phyloP scores from a whole-genome alignment of 2,329 filamentous ascomycete species.

The Pestalotiopsis sp. region DNA sequence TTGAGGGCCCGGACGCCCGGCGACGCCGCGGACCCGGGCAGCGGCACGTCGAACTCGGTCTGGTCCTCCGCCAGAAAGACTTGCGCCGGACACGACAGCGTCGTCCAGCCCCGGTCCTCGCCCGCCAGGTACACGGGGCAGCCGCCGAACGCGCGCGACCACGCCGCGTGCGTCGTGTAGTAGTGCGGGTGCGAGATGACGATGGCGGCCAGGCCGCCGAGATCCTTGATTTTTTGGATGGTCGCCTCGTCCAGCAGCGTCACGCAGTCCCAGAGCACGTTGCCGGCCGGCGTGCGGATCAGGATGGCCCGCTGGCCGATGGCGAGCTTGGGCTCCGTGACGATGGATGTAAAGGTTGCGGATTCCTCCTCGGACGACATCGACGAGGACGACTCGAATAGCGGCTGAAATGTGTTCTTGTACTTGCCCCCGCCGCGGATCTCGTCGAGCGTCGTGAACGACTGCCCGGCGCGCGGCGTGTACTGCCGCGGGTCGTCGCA shows the following conservation, averaged over 20 bases:
- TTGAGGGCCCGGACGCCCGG: conserved; percentile 66
- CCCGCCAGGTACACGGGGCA: conserved; percentile 71
- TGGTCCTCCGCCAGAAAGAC: conserved; percentile 46
- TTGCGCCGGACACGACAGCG: conserved; percentile 43
- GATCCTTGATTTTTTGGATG: conserved; percentile 53
- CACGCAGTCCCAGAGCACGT: conserved; percentile 81
- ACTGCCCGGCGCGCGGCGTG: conserved; percentile 65
- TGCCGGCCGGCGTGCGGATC: conserved; percentile 65
- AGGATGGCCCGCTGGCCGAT: conserved; percentile 79
- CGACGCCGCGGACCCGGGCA: conserved; percentile 22
- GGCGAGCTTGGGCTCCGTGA: conserved; percentile 60
- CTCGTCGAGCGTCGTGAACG: conserved; percentile 62
- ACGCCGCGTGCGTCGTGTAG: conserved; percentile 76
- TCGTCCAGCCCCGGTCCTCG: conserved; percentile 70
- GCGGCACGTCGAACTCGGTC: conserved; percentile 40
- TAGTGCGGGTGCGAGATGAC: conserved; percentile 83
- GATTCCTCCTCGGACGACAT: conserved; percentile 11
- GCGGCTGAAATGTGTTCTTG: conserved; percentile 56
- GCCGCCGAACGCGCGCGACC: conserved; percentile 64
- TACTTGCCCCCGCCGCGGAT: conserved; percentile 42
- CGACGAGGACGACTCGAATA: conserved; percentile 25
- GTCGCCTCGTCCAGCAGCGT: conserved; percentile 70
- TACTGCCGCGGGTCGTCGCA: conserved; percentile 77
- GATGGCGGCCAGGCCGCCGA: conserved; percentile 72
- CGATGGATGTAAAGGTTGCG: conserved; percentile 46